A percentile compares a stretch with the other conserved stretches of the same genome.
Conservation (phyloP, 305 asterid genomes). For the Fraxinus albicans region DNA sequence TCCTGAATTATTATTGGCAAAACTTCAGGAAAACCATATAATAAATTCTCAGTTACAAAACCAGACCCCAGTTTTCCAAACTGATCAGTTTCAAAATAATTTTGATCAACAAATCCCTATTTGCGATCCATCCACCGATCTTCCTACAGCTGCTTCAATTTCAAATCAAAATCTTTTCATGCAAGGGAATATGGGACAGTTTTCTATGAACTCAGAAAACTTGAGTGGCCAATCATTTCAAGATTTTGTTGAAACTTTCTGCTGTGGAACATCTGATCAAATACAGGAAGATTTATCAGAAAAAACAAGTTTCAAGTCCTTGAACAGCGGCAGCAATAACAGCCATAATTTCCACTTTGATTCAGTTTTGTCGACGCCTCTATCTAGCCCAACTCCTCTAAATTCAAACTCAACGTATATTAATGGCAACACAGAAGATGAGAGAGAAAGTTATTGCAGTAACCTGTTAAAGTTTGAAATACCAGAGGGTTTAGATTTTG, state of each 20-base stretch:
- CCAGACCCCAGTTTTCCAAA: constrained; percentile 35
- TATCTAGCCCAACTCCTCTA: constrained; percentile 40
- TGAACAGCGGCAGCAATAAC: neutral
- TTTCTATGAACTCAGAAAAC: neutral
- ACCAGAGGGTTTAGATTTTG: constrained; percentile 57
- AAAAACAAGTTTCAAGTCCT: constrained; percentile 20
- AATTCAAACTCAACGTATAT: constrained; percentile 32
- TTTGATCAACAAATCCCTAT: constrained; percentile 34
- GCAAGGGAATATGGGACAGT: neutral
- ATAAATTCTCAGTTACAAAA: constrained; percentile 37
- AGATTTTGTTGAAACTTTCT: neutral
- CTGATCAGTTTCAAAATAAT: constrained; percentile 38
- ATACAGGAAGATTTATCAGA: constrained; percentile 34
- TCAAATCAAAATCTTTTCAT: neutral
- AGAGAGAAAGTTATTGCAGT: constrained; percentile 40
- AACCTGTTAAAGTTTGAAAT: constrained; percentile 61
- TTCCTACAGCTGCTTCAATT: constrained; percentile 22
- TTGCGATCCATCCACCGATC: constrained; percentile 19
- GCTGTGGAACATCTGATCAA: constrained; percentile 25
- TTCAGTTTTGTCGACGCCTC: constrained; percentile 50
- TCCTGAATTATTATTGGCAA: constrained; percentile 37
- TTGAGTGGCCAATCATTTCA: constrained; percentile 12
- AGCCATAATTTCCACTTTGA: constrained; percentile 3
- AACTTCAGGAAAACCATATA: constrained; percentile 46
- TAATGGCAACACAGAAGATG: constrained; percentile 50